Percentiles rank a stretch among this genome's conserved stretches.
phyloP scores from a whole-genome alignment of 1,284 basidiomycete genomes.

The Ceratobasidium sp. region DNA sequence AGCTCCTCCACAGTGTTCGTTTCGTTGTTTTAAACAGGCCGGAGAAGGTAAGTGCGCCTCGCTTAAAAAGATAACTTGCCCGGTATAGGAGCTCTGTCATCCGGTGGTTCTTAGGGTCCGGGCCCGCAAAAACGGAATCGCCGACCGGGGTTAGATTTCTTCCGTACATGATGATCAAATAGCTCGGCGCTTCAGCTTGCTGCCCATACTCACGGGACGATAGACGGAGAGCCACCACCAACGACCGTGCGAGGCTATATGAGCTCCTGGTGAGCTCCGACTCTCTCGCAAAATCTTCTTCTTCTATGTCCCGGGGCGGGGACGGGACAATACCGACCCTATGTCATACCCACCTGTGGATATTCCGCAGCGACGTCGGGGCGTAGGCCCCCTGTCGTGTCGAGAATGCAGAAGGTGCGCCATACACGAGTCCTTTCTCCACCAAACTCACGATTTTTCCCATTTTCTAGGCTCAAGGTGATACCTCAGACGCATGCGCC shows the following conservation, averaged over 20 bases:
- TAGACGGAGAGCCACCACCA: constrained; percentile 20
- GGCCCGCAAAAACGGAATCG: constrained; percentile 27
- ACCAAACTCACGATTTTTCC: constrained; percentile 3
- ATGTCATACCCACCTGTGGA: constrained; percentile 33
- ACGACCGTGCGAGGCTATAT: constrained; percentile 21
- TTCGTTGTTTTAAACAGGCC: not conserved
- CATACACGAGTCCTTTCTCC: not conserved
- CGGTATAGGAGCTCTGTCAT: not conserved
- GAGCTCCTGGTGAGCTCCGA: constrained; percentile 29
- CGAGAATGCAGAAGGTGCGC: constrained; percentile 41
- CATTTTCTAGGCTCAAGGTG: constrained; percentile 33
- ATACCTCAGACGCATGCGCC: not conserved
- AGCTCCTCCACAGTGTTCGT: not conserved
- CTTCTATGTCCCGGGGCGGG: constrained; percentile 41
- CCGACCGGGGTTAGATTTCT: constrained; percentile 38
- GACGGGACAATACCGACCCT: constrained; percentile 32
- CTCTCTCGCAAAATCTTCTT: constrained; percentile 17
- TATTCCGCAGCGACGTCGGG: constrained; percentile 40
- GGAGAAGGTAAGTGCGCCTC: not conserved
- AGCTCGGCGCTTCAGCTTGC: constrained; percentile 27
- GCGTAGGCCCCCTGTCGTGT: constrained; percentile 41
- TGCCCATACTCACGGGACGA: not conserved
- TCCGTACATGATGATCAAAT: constrained; percentile 31
- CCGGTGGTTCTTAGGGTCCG: constrained; percentile 29
- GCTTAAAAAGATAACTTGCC: not conserved